Percentiles rank a stretch among this genome's conserved stretches.
These are phyloP conservation scores for Sindora glabra DNA, from an alignment of 306 rosid species.

Conservation along the genomic window DNA sequence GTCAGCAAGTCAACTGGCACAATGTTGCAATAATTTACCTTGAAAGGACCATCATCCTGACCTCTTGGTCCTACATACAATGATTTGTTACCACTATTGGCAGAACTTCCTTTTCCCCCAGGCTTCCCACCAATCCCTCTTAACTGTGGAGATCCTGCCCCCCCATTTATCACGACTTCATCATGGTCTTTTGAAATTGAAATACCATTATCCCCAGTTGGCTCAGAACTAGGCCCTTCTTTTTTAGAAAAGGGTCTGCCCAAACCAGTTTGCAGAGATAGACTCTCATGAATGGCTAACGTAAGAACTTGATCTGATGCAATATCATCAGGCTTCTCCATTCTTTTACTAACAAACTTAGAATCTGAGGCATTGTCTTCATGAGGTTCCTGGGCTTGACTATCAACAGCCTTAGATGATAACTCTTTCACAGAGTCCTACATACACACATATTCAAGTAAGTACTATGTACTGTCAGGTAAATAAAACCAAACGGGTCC, in stretches of 20 bases:
- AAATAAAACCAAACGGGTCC: slow-evolving; percentile 12
- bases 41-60: slow-evolving; percentile 55
- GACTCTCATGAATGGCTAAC: slow-evolving; percentile 56
- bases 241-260: slow-evolving; percentile 29
- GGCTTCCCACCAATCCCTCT: slow-evolving; percentile 32
- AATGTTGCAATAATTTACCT: slow-evolving; percentile 37
- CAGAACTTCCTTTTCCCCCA: slow-evolving; percentile 56
- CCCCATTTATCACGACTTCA: slow-evolving; percentile 55
- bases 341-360: slow-evolving; percentile 32
- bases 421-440: slow-evolving; percentile 56
- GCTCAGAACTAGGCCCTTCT: slow-evolving; percentile 39
- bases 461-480: slow-evolving; percentile 8
- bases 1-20: slow-evolving; percentile 11
- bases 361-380: slow-evolving; percentile 45
- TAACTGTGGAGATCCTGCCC: slow-evolving; percentile 49
- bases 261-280: slow-evolving; percentile 47
- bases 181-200: slow-evolving; percentile 31
- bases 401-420: slow-evolving; percentile 34
- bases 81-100: slow-evolving; percentile 39
- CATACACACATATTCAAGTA: slow-evolving; percentile 25
- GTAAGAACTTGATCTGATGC: slow-evolving; percentile 69
- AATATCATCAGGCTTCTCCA: slow-evolving; percentile 39
- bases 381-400: slow-evolving; percentile 35
- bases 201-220: slow-evolving; percentile 36
- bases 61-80: slow-evolving; percentile 66